Base-by-base conservation (phyloP, 148 eudicot genomes). In the Nepenthes mirabilis region DNA sequence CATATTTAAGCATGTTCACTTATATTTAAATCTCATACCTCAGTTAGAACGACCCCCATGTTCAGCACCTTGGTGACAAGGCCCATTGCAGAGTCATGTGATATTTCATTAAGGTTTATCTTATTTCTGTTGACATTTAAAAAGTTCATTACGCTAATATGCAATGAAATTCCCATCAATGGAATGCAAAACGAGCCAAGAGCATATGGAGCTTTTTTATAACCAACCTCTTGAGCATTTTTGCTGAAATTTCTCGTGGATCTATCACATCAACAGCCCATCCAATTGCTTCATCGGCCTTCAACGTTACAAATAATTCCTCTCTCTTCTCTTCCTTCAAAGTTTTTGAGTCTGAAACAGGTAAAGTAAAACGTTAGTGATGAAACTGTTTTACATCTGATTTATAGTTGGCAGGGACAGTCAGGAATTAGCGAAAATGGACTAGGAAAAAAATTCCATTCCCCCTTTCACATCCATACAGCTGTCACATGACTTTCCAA, bases 221-320 rank as follows among this genome's bases (percentile, higher is more conserved):
- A 33, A 71, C 79, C 78, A 60, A 90, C 95, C 81, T 89, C 73
- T 79, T 79, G 66, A 93, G 74, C 99, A 93, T 93, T 84, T 93
- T 93, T 58, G 91, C 91, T 13, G 99, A 89, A 50, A 89, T 87
- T 65, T 88, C 99, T 72, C 87, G 73, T 13, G 98, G 95, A 70
- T 86, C 99, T 65, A 93, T 86, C 50, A 89, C 88, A 73, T 93
- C 96, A 71, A 81, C 99, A 71, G 82, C 87, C 99, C 99, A 93
- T 65, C 99, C 96, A 63, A 93, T 84, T 14, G 89, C 77, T 61
- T 73, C 83, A 76, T 93, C 86, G 61, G 75, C 66, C 77, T 93
- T 93, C 77, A 93, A 77, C 57, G 62, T 74, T 67, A 86, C 99
- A 80, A 86, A 93, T 59, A 93, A 68, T 66, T 93, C 95, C 69